Percentiles rank a stretch among this genome's conserved stretches.
phyloP scores from a whole-genome alignment of 345 rosid genomes.

The Erysimum cheiranthoides region DNA sequence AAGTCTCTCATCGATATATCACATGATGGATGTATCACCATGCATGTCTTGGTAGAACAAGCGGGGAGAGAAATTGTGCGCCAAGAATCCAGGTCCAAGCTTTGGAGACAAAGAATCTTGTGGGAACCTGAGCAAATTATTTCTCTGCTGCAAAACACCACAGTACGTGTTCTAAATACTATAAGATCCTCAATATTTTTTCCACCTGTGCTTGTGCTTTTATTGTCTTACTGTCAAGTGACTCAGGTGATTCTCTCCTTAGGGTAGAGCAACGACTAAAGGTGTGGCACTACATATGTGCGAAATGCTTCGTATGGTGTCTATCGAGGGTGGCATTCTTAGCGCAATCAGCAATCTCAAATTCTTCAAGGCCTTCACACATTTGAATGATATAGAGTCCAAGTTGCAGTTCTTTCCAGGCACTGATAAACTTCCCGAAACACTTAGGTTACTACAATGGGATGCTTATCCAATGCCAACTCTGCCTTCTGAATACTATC shows the following conservation, averaged over 20 bases:
- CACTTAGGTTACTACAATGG: conserved; percentile 26
- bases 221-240: conserved; percentile 9
- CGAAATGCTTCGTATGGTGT: background rate
- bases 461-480: conserved; percentile 25
- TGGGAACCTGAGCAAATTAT: conserved; percentile 7
- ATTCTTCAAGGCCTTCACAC: conserved; percentile 28
- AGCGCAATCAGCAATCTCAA: conserved; percentile 5
- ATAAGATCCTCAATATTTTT: no score
- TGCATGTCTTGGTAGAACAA: conserved; percentile 38
- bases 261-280: conserved; percentile 12
- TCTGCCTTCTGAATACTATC: conserved; percentile 9
- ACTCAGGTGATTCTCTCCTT: conserved; percentile 2
- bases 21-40: conserved; percentile 2
- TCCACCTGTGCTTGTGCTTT: no score
- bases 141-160: background rate
- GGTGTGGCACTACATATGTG: conserved; percentile 35
- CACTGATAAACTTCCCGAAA: background rate
- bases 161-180: conserved; percentile 4
- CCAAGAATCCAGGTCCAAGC: background rate
- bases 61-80: conserved; percentile 33
- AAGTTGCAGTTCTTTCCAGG: conserved; percentile 2
- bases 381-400: conserved; percentile 6
- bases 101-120: conserved; percentile 12
- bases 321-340: background rate
- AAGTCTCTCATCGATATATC: conserved; percentile 36